Conservation (phyloP, 106 monocot genomes). For the Allium fistulosum region DNA sequence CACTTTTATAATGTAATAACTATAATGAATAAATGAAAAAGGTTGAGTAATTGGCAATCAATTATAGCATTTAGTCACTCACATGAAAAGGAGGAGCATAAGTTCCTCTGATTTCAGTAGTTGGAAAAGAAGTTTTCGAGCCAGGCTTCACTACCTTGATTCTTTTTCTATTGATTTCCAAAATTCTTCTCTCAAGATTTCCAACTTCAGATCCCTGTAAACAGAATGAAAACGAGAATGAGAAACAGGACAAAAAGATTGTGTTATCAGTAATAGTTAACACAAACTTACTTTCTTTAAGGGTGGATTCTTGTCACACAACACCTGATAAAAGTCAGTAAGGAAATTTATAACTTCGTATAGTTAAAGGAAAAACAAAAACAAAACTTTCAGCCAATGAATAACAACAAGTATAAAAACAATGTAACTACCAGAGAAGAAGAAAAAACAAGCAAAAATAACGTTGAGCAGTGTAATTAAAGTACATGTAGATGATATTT, state of each 20-base stretch:
- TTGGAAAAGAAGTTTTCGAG: conserved; percentile 82
- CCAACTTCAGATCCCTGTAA: conserved; percentile 63
- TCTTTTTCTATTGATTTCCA: conserved; percentile 88
- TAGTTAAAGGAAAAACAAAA: background rate
- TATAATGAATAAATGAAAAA: too few relatives aligned
- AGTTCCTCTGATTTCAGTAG: conserved; percentile 79
- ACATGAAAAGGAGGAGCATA: conserved; percentile 97
- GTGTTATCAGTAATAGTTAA: background rate
- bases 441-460: background rate
- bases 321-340: conserved; percentile 28
- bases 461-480: background rate
- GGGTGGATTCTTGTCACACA: conserved; percentile 66
- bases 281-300: conserved; percentile 52
- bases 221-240: background rate
- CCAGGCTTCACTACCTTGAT: conserved; percentile 97
- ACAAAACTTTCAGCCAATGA: background rate
- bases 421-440: background rate
- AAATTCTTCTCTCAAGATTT: conserved; percentile 76
- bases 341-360: too few relatives aligned
- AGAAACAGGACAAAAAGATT: background rate
- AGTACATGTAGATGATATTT: background rate
- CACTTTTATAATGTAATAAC: too few relatives aligned
- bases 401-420: background rate
- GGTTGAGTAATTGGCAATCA: too few relatives aligned
- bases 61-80: conserved; percentile 12